Evolutionary conservation across 208 protist species (phyloP).

Genomic region (Leptomonas seymouri): DNA sequence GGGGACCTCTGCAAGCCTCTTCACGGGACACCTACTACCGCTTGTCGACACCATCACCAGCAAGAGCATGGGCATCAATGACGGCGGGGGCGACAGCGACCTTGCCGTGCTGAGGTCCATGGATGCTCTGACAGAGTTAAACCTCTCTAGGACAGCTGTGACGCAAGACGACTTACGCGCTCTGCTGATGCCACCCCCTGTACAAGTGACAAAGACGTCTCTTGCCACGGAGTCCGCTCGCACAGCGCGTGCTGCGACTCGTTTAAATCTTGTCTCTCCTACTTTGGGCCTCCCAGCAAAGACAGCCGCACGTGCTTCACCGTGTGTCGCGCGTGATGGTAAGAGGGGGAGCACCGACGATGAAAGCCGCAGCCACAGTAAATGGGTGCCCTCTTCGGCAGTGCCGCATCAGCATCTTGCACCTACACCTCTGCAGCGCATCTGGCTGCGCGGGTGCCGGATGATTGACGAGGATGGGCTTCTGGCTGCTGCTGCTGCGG

Average conservation of each 20-base stretch:
- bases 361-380: neutral
- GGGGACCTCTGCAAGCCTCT: neutral
- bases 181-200: neutral
- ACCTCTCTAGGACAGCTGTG: conserved; percentile 43
- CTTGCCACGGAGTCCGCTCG: neutral
- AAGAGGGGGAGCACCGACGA: neutral
- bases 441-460: conserved; percentile 47
- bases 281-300: neutral
- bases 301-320: neutral
- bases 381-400: neutral
- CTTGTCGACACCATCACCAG: neutral
- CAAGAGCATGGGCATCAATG: neutral
- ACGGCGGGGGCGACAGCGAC: neutral
- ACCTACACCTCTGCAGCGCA: conserved; percentile 23
- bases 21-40: neutral
- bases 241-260: conserved; percentile 1
- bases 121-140: conserved; percentile 42
- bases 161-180: conserved; percentile 9
- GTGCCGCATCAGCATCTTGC: neutral
- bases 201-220: neutral
- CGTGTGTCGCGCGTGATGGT: neutral
- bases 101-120: conserved; percentile 31
- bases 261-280: neutral
- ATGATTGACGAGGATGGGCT: conserved; percentile 17
- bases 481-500: conserved; percentile 2